Evolutionary conservation across 768 basidiomycete genomes (phyloP), one percentile per base, ranked within the genome.

Genomic region (Phanerodontia chrysosporium): DNA sequence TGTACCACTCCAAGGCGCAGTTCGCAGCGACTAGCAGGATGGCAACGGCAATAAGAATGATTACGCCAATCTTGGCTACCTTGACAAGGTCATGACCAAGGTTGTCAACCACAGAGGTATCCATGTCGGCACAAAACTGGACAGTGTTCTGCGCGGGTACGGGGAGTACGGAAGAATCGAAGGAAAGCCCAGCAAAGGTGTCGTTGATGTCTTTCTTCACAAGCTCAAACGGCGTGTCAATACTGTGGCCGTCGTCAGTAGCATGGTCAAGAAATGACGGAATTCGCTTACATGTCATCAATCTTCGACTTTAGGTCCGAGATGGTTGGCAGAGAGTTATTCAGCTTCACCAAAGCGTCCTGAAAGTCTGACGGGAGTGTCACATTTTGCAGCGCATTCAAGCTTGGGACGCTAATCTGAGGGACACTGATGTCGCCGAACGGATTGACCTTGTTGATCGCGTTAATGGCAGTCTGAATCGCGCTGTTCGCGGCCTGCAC

Each of bases 191-290:
- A 29, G 80, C 67, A 62, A 97, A 89, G 0, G 93, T 95, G 58
- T 86, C 80, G 68, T 96, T 96, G 72, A 98, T 94, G 51, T 95
- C 91, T 60, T 83, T 77, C 72, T 95, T 97, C 54, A 98, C 72
- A 2, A 83, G 76, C 67, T 97, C 91, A 68, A 98, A 97, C 0
- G 96, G 96, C 0, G 82, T 87, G 68, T 90, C 84, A 63, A 97
- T 82, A 57, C 89, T 93, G 53, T 56, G 51, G 56, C n/a, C n/a
- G 30, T 28, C 58, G 58, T 52, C 27, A 52, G 51, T 6, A 32
- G 58, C 44, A 58, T 16, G 14, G 54, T 16, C 24, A 51, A 36
- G 25, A 30, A 24, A 2, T 25, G 51, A 27, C 16, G 55, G 22
- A 35, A 22, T 24, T 18, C 29, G 79, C 89, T 66, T 70, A 94